Evolutionary conservation across 164 flowering plant genomes (phyloP), one percentile per base, ranked within the genome.

Genomic region (Cinnamomum chago): DNA sequence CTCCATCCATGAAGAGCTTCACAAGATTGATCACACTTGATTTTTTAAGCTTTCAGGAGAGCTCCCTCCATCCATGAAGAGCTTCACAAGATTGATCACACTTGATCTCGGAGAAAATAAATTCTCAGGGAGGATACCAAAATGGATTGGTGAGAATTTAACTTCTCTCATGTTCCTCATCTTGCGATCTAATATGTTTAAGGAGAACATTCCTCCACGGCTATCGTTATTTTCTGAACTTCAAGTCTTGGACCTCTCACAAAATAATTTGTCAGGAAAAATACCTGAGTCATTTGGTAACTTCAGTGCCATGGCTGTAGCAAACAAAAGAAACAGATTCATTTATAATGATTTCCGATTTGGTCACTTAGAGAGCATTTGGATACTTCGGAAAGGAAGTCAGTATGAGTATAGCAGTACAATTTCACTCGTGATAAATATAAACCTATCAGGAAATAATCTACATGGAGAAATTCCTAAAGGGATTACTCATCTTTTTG

Each of bases 191-290:
- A 72, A 72, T 28, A 64, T 7, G 18, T 72, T 62, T 72, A 10
- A 13, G 9, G 68, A 60, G 3, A 24, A 15, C 12, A 72, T 72
- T 47, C 75, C 75, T 13, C 33, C 3, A 22, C 66, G 64, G 4
- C n/a, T 72, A 0, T 64, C 75, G 47, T 10, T 17, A 30, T 58
- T 65, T 28, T 13, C 22, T 27, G 2, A 62, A 11, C 58, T 73
- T 24, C 75, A 73, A 13, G 25, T 73, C 15, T 27, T 73, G 24
- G 75, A 73, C 50, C 50, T 73, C 0, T 24, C 75, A 14, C 50
- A 50, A 17, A 66, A 73, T 52, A 50, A 13, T 66, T 35, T 73
- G 9, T 73, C 75, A 1, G 62, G 64, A 17, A 17, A 13, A 17
- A 73, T 66, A 17, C 75, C 75, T 1, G 7, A 11, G 22, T 50